These are phyloP conservation scores for Tetrapisispora pingtungensis DNA, from an alignment of 805 yeast species.

Conservation along the genomic window DNA sequence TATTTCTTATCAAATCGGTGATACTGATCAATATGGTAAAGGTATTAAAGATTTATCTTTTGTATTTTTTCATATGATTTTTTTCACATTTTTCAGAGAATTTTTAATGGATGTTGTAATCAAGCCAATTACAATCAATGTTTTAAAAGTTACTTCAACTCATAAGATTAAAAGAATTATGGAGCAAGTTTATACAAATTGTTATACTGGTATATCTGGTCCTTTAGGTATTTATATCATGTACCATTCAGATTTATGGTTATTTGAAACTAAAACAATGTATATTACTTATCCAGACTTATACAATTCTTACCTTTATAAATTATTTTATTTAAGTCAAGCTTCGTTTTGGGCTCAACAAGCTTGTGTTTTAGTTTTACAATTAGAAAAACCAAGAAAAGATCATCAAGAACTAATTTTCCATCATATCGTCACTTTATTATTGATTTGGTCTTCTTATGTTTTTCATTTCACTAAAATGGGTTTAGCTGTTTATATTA, in stretches of 20 bases:
- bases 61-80: slow-evolving; percentile 68
- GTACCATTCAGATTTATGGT: slow-evolving; percentile 80
- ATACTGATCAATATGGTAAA: slow-evolving; percentile 66
- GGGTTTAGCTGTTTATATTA: slow-evolving; percentile 81
- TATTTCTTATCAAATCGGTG: slow-evolving; percentile 53
- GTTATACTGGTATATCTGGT: slow-evolving; percentile 72
- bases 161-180: slow-evolving; percentile 68
- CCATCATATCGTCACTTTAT: slow-evolving; percentile 88
- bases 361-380: slow-evolving; percentile 68
- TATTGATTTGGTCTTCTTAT: slow-evolving; percentile 77
- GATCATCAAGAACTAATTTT: slow-evolving; percentile 84
- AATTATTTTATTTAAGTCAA: slow-evolving; percentile 77
- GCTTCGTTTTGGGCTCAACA: slow-evolving; percentile 99
- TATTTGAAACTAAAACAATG: slow-evolving; percentile 73
- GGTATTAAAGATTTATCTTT: slow-evolving; percentile 77
- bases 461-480: slow-evolving; percentile 94
- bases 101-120: slow-evolving; percentile 77
- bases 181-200: slow-evolving; percentile 83
- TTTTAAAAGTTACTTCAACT: slow-evolving; percentile 29
- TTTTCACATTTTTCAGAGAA: slow-evolving; percentile 86
- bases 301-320: slow-evolving; percentile 57
- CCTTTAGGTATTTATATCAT: slow-evolving; percentile 86
- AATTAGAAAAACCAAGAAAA: slow-evolving; percentile 89
- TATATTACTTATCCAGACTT: slow-evolving; percentile 77
- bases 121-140: slow-evolving; percentile 59